Base-by-base conservation (phyloP, 148 eudicot species). In the Bassia scoparia region DNA sequence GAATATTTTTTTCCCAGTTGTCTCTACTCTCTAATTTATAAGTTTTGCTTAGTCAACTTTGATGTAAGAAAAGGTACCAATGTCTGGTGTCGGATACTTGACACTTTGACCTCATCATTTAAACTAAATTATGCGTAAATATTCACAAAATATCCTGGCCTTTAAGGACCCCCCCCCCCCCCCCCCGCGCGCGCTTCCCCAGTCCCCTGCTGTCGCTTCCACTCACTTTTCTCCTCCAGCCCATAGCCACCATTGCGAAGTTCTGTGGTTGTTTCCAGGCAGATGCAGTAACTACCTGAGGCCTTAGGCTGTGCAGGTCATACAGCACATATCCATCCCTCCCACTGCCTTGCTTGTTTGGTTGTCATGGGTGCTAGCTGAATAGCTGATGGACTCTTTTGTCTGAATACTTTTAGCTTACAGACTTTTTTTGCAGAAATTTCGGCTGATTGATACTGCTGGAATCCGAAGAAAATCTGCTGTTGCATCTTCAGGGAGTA, bases 401-500 rank as follows among this genome's bases (percentile, higher is more conserved):
- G 43, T 27, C 49, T 77, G 37, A n/a, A 71, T 59, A 38, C 70
- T 66, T 18, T 29, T 68, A 72, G 31, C 60, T 30, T 52, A 21
- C 7, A 35, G 30, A 7, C 24, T 18, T 75, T 12, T 74, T 50
- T 76, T 86, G 79, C 94, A 96, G 99, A 90, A 90, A 76, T 90
- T 88, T 77, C 86, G 83, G 75, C 94, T 96, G 54, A 96, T 90
- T 77, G 99, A 96, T 81, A 92, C 99, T 74, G 99, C 99, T 82
- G 99, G 99, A 76, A 96, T 96, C 73, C 85, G 99, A 70, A 92
- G 84, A 83, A 87, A 85, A 78, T 86, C 97, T 70, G 83, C 90
- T 63, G 89, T 92, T 70, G 97, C 97, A 79, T 96, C 99, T 41
- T 92, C 92, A 13, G 97, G 99, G 68, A 96, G 97, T 86, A 92